Base-by-base conservation (phyloP, 345 rosid species). In the Heritiera littoralis region DNA sequence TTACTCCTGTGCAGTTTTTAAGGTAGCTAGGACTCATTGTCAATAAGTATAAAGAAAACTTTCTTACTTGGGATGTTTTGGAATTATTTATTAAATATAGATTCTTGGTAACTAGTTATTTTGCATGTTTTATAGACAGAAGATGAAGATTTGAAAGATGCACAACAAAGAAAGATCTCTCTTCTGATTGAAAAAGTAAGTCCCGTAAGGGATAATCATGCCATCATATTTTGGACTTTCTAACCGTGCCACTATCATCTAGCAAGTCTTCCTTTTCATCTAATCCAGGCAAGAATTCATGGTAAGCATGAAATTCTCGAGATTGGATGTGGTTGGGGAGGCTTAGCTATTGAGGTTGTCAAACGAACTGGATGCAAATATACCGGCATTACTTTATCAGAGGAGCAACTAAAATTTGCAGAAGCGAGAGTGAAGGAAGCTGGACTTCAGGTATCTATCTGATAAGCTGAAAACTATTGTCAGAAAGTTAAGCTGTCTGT, bases 251-350 rank as follows among this genome's bases (percentile, higher is more conserved):
- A 35, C 12, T 71, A 41, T 54, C 67, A 35, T 65, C 46, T 41
- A 43, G 17, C n/a, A 23, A 64, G 14, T 3, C 55, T 8, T 69
- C 45, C 30, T 40, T 78, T 0, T n/a, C 5, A 48, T 75, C 13
- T 77, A 15, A 46, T 55, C 35, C 64, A 91, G 97, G 92, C 94
- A 11, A 86, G 91, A 81, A 83, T 95, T 74, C 81, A 74, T 49
- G 89, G 86, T 75, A 61, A 81, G 6, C 92, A 93, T 70, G 91
- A 90, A 81, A 85, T 95, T 83, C 91, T 95, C 7, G 98, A 95
- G 80, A 91, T 95, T 58, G 99, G 99, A 41, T 90, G 89, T 38
- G 99, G 99, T 30, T 95, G 99, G 99, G 99, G 99, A 81, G 84
- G 92, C 65, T 87, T 93, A 28, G 99, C 97, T 49, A 88, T 95